Conservation (phyloP, 495 filamentous ascomycete genomes). For the Neurospora tetraspora region DNA sequence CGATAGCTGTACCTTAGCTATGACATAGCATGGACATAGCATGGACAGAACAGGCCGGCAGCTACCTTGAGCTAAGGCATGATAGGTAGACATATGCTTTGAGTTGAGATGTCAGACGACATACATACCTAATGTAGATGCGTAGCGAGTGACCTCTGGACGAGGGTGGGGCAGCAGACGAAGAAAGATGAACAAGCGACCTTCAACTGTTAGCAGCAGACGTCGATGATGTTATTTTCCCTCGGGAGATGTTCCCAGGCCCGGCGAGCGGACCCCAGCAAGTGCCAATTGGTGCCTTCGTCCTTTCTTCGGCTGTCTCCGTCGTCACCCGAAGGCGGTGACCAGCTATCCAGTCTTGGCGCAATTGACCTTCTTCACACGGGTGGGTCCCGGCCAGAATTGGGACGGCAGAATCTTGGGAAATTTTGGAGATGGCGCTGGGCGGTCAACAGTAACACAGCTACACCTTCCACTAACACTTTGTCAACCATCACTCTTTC, state of each 20-base stretch:
- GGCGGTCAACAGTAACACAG: background rate
- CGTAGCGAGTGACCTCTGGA: background rate
- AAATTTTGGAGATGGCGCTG: conserved; percentile 17
- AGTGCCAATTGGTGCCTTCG: background rate
- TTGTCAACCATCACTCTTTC: background rate
- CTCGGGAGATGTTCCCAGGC: background rate
- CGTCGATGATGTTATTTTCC: conserved; percentile 1
- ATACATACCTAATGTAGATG: background rate
- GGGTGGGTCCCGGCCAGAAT: background rate
- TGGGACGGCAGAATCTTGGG: conserved; percentile 28
- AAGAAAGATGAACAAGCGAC: background rate
- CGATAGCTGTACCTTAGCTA: background rate
- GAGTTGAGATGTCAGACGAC: background rate
- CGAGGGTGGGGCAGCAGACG: background rate
- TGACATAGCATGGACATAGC: background rate
- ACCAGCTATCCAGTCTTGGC: conserved; percentile 6
- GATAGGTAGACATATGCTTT: background rate
- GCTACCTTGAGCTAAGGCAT: background rate
- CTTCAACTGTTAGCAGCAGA: background rate
- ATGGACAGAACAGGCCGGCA: background rate
- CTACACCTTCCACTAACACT: background rate
- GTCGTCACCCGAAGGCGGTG: conserved; percentile 29
- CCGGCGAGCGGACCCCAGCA: background rate
- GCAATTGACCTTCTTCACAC: background rate
- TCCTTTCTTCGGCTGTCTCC: conserved; percentile 8